Evolutionary conservation across 176 grass and related monocot species (phyloP).

Genomic region (Aegilops bicornis): DNA sequence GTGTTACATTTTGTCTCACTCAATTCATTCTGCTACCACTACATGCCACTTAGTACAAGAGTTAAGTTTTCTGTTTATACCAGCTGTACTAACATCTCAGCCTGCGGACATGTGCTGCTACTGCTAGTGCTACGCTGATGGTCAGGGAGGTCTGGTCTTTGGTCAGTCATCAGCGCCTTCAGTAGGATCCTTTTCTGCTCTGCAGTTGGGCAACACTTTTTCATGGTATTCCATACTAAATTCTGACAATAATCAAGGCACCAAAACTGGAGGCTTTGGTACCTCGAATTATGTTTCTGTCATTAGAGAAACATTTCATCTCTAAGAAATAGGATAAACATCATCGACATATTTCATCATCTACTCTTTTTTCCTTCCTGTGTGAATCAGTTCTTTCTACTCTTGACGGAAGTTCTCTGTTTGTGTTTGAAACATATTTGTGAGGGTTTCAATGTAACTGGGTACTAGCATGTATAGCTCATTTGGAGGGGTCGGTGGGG

Average conservation of each 20-base stretch:
- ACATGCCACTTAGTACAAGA: neutral
- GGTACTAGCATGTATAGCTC: no score
- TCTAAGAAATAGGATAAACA: neutral
- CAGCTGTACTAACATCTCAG: neutral
- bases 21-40: neutral
- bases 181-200: neutral
- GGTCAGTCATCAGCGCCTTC: neutral
- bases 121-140: neutral
- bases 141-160: neutral
- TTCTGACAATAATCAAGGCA: neutral
- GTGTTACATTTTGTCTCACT: neutral
- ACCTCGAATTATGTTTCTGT: neutral
- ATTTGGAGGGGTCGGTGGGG: no score
- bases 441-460: no score
- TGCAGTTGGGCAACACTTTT: neutral
- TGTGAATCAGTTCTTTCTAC: no score
- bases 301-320: neutral
- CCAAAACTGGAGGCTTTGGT: neutral
- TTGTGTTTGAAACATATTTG: no score
- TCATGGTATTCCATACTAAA: neutral
- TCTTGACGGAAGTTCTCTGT: no score
- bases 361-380: no score
- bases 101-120: neutral
- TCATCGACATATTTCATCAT: no score
- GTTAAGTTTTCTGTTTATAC: neutral